These are phyloP conservation scores for Puccinia novopanici DNA, from an alignment of 1,284 basidiomycete genomes.

Conservation along the genomic window DNA sequence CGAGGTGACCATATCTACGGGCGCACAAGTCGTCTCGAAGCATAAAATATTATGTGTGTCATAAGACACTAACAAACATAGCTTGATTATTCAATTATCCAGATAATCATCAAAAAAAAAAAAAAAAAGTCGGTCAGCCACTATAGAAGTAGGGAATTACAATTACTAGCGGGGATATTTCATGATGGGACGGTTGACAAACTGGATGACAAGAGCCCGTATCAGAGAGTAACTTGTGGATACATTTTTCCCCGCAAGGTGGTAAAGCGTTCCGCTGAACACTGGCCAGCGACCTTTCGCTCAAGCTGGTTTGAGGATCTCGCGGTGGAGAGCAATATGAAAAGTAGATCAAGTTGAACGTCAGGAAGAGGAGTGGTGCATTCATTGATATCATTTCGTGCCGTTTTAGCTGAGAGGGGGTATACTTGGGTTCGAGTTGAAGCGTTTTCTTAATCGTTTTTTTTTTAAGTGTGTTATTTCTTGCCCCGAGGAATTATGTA, in stretches of 20 bases:
- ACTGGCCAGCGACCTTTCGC: not conserved
- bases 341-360: not conserved
- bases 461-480: not conserved
- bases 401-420: not conserved
- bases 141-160: too few species aligned
- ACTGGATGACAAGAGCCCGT: constrained; percentile 19
- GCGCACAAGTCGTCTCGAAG: constrained; percentile 6
- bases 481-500: too few species aligned
- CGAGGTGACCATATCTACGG: constrained; percentile 18
- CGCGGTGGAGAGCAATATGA: not conserved
- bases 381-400: not conserved
- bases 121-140: not conserved
- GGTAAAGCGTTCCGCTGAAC: constrained; percentile 17
- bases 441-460: not conserved
- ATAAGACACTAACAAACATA: constrained; percentile 30
- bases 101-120: not conserved
- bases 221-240: not conserved
- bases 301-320: not conserved
- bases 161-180: not conserved
- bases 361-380: not conserved
- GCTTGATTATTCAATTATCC: too few species aligned
- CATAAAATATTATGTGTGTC: too few species aligned
- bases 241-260: constrained; percentile 21
- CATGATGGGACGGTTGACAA: not conserved
- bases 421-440: not conserved